Conservation (phyloP, 2,329 filamentous ascomycete genomes). For the Cladophialophora exuberans region DNA sequence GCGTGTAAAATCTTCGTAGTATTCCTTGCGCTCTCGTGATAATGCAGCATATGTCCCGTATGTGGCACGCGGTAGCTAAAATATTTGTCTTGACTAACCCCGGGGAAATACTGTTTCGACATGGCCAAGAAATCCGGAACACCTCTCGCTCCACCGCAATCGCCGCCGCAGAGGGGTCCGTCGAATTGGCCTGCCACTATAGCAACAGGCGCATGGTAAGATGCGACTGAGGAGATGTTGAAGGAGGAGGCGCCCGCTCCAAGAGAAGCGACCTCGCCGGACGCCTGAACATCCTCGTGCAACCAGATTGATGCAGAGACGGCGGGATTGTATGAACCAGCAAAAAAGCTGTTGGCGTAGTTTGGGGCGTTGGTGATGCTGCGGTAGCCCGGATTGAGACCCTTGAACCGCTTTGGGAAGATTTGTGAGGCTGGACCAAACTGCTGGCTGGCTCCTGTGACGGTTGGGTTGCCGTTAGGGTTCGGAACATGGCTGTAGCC, state of each 20-base stretch:
- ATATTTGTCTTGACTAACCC: neutral
- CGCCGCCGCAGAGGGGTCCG: neutral
- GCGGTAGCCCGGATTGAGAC: neutral
- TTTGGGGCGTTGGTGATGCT: neutral
- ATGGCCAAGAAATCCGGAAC: neutral
- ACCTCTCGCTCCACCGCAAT: neutral
- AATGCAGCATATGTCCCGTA: slow-evolving; percentile 1
- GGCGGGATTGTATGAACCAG: neutral
- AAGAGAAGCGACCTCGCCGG: neutral
- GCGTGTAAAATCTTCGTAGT: neutral
- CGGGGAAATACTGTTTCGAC: neutral
- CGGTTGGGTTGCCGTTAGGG: neutral
- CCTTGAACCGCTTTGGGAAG: neutral
- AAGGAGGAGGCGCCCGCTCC: neutral
- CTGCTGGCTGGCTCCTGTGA: neutral
- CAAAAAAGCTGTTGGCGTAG: neutral
- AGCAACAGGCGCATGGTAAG: neutral
- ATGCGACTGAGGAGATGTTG: neutral
- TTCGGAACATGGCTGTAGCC: neutral
- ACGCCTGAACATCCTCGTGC: neutral
- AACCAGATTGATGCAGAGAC: neutral
- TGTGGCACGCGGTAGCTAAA: neutral
- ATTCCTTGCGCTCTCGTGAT: neutral
- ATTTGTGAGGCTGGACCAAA: neutral
- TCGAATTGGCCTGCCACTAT: neutral